phyloP scores from a whole-genome alignment of 441 rosid species.

The Gossypium gossypioides region DNA sequence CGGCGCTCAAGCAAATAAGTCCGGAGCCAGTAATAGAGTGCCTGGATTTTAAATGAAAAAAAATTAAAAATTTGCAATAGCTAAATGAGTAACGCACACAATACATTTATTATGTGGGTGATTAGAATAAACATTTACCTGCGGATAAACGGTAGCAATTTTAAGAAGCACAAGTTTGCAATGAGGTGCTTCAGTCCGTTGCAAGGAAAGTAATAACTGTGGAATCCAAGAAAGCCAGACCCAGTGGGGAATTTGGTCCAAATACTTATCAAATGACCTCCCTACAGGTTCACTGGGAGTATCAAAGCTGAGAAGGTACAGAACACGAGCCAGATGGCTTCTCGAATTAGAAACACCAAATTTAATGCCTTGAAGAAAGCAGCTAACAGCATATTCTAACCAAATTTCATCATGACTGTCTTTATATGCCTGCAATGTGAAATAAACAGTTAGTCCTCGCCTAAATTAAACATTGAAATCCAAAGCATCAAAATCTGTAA shows the following conservation, averaged over 20 bases:
- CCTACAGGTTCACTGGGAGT: constrained; percentile 88
- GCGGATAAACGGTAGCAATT: constrained; percentile 84
- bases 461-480: constrained; percentile 3
- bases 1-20: constrained; percentile 97
- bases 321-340: constrained; percentile 92
- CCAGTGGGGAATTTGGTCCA: constrained; percentile 96
- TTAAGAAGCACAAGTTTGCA: constrained; percentile 89
- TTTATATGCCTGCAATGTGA: constrained; percentile 65
- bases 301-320: constrained; percentile 95
- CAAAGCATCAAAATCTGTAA: constrained; percentile 53
- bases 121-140: constrained; percentile 33
- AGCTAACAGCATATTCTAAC: constrained; percentile 95
- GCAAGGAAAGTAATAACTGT: constrained; percentile 89
- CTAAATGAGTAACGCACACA: neutral
- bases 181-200: constrained; percentile 87
- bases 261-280: constrained; percentile 84
- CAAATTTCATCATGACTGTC: constrained; percentile 85
- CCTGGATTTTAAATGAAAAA: constrained; percentile 35
- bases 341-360: constrained; percentile 91
- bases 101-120: neutral
- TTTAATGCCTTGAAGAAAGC: constrained; percentile 99
- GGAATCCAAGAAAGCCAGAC: constrained; percentile 99
- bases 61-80: constrained; percentile 9
- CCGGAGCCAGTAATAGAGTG: constrained; percentile 95
- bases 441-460: constrained; percentile 16